phyloP scores from a whole-genome alignment of 2,329 filamentous ascomycete genomes.

The Calycina herbarum region DNA sequence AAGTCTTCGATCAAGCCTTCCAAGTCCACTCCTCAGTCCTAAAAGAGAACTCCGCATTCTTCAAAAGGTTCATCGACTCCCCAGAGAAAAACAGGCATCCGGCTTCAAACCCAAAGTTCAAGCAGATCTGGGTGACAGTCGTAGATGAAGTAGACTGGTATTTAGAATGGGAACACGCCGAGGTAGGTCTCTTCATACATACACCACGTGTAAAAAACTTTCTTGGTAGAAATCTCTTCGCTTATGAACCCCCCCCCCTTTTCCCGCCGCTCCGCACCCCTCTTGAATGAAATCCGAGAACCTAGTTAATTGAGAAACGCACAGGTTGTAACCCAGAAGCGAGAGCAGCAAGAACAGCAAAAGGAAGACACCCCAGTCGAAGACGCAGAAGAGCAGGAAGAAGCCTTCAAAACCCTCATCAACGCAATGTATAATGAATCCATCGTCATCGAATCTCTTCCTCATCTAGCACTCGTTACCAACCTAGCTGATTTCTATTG shows the following conservation, averaged over 20 bases:
- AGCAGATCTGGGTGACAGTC: conserved; percentile 19
- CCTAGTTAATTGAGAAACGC: too few species aligned
- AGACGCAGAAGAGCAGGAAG: background rate
- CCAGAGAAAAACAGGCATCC: conserved; percentile 12
- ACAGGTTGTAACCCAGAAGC: too few species aligned
- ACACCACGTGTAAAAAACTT: too few species aligned
- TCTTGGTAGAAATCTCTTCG: too few species aligned
- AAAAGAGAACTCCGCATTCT: conserved; percentile 21
- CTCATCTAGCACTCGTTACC: background rate
- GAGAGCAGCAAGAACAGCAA: too few species aligned
- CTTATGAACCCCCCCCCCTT: too few species aligned
- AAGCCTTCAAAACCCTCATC: background rate
- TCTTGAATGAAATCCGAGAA: too few species aligned
- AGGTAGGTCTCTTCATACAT: too few species aligned
- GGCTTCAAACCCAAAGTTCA: background rate
- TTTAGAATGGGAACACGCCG: background rate
- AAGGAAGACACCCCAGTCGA: too few species aligned
- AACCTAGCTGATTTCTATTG: background rate
- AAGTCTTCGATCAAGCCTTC: conserved; percentile 19
- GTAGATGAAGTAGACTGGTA: conserved; percentile 15
- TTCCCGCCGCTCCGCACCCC: too few species aligned
- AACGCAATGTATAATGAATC: background rate
- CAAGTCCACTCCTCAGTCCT: conserved; percentile 19
- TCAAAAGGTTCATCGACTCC: conserved; percentile 20
- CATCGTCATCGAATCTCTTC: background rate